Conservation (phyloP, 139 green algal genomes). For the Haematococcus lacustris region DNA sequence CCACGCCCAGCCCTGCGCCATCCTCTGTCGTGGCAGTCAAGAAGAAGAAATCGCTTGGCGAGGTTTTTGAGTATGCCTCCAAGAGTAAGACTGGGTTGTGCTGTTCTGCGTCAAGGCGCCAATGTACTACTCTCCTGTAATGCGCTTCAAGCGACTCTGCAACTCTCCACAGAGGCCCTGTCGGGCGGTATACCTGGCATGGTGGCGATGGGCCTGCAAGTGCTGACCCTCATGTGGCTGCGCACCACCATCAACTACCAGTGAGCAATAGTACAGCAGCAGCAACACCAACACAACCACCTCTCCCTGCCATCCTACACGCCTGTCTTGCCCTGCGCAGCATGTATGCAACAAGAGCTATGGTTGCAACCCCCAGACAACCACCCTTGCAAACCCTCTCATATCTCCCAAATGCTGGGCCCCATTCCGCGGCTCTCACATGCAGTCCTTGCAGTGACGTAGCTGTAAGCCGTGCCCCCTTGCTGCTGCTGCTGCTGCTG, state of each 20-base stretch:
- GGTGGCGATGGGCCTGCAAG: slow-evolving; percentile 73
- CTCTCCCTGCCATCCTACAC: background rate
- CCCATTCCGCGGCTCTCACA: too few relatives aligned
- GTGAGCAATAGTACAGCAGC: too few relatives aligned
- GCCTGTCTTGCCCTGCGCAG: background rate
- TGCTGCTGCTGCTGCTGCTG: background rate
- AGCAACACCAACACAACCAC: background rate
- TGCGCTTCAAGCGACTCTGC: background rate
- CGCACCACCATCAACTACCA: slow-evolving; percentile 87
- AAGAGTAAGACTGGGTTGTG: background rate
- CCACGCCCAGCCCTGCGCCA: background rate
- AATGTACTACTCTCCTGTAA: background rate
- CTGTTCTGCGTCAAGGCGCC: background rate
- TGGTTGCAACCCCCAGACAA: background rate
- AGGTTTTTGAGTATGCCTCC: slow-evolving; percentile 11
- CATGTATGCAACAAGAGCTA: too few relatives aligned
- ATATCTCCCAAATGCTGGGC: too few relatives aligned
- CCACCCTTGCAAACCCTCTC: too few relatives aligned
- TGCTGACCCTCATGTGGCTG: slow-evolving; percentile 83
- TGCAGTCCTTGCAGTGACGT: too few relatives aligned
- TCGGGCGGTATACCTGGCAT: slow-evolving; percentile 75
- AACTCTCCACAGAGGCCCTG: slow-evolving; percentile 58
- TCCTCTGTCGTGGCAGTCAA: slow-evolving; percentile 4
- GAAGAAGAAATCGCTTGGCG: slow-evolving; percentile 29
- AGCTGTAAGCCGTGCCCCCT: too few relatives aligned